Percentiles rank a stretch among this genome's conserved stretches.
Conservation (phyloP, 2,329 filamentous ascomycete species). For the Pseudogymnoascus sp. region DNA sequence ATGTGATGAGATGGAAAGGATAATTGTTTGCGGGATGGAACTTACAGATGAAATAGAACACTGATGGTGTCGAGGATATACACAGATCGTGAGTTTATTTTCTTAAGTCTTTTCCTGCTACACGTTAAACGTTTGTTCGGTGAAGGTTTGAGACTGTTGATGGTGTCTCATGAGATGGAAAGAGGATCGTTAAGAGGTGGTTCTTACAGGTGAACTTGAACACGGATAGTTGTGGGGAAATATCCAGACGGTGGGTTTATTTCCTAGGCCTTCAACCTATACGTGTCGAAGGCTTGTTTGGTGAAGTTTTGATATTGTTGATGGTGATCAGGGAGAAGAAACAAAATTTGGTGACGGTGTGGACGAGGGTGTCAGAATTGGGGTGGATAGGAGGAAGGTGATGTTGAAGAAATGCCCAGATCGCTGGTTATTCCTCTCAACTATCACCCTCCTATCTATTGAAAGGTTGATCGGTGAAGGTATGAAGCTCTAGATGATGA, state of each 20-base stretch:
- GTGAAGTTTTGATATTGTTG: background rate
- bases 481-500: background rate
- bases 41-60: background rate
- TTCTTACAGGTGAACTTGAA: background rate
- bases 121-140: background rate
- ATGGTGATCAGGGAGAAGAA: background rate
- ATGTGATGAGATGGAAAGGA: background rate
- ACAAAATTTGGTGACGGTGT: background rate
- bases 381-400: background rate
- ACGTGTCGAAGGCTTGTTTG: background rate
- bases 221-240: background rate
- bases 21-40: background rate
- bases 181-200: background rate
- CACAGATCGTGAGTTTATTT: background rate
- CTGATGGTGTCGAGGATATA: background rate
- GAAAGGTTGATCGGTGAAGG: background rate
- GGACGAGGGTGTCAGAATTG: background rate
- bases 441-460: background rate
- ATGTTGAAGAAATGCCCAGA: background rate
- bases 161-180: background rate
- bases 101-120: background rate
- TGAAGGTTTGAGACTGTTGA: background rate
- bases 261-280: background rate
- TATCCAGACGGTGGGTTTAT: background rate
- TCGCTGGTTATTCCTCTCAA: background rate